Percentiles rank a stretch among this genome's conserved stretches.
Evolutionary conservation across 352 stramenopile genomes (phyloP).

Genomic region (Blastocystis hominis): DNA sequence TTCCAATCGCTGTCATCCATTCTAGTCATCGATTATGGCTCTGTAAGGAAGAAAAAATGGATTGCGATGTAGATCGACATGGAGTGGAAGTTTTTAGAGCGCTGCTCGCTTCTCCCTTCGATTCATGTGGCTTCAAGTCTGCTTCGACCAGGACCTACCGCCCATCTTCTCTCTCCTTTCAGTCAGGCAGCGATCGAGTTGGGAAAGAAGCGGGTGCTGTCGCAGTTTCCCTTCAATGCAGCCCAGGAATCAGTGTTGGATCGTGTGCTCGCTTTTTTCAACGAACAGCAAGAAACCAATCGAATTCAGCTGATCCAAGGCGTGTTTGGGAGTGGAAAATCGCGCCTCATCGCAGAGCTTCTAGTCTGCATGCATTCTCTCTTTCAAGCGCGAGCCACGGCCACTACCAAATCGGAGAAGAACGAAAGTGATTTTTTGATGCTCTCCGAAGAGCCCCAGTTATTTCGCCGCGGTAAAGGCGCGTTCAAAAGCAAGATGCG

Average conservation of each 20-base stretch:
- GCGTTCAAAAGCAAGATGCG: background rate
- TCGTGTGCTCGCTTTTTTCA: background rate
- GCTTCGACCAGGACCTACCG: background rate
- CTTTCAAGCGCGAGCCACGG: background rate
- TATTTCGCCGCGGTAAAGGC: background rate
- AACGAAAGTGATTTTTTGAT: background rate
- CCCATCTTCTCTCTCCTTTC: background rate
- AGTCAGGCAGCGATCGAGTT: background rate
- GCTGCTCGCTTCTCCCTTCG: background rate
- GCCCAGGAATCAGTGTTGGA: background rate
- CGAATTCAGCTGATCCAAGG: slow-evolving; percentile 5
- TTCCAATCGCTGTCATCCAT: background rate
- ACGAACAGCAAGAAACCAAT: background rate
- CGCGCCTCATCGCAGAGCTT: background rate
- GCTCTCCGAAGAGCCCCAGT: background rate
- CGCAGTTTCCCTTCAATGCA: background rate
- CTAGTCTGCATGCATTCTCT: slow-evolving; percentile 34
- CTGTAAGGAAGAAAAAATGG: background rate
- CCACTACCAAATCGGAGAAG: background rate
- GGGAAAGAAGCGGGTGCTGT: background rate
- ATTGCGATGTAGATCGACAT: slow-evolving; percentile 4
- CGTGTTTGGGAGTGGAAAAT: slow-evolving; percentile 33
- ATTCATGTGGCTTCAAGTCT: background rate
- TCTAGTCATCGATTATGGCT: background rate
- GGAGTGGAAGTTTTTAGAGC: background rate